phyloP scores from a whole-genome alignment of 495 filamentous ascomycete genomes.

The Darksidea phi region DNA sequence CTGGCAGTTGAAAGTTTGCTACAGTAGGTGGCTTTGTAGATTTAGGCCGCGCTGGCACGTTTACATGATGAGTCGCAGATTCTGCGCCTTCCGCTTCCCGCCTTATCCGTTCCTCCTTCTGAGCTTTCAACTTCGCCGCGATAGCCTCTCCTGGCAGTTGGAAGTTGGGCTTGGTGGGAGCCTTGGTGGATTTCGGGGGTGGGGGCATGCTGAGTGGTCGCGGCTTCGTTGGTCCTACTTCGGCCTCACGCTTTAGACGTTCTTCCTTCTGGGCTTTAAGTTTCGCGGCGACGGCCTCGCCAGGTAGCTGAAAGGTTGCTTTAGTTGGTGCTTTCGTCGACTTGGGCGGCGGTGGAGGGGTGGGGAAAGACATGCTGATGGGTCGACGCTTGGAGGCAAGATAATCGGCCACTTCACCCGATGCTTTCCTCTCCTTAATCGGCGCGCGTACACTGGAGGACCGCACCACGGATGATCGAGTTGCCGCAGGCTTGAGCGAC shows the following conservation, averaged over 20 bases:
- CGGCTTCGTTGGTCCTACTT: conserved; percentile 7
- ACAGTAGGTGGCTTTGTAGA: conserved; percentile 61
- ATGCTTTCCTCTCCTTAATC: conserved; percentile 16
- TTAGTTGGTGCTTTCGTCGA: conserved; percentile 61
- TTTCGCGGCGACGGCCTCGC: conserved; percentile 68
- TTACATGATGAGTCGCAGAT: not conserved
- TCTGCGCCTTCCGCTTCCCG: conserved; percentile 49
- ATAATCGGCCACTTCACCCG: conserved; percentile 30
- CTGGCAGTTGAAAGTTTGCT: conserved; percentile 66
- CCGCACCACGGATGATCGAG: conserved; percentile 17
- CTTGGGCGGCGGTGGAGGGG: conserved; percentile 49
- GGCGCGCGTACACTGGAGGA: conserved; percentile 26
- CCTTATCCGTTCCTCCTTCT: conserved; percentile 61
- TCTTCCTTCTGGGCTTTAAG: conserved; percentile 67
- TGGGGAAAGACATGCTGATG: conserved; percentile 46
- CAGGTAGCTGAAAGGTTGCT: conserved; percentile 67
- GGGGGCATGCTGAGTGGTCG: conserved; percentile 30
- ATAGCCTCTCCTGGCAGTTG: conserved; percentile 71
- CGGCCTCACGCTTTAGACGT: conserved; percentile 48
- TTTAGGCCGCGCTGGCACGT: conserved; percentile 46
- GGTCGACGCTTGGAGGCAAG: conserved; percentile 39
- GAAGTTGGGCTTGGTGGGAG: conserved; percentile 62
- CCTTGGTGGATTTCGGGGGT: conserved; percentile 57
- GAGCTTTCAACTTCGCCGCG: conserved; percentile 64
- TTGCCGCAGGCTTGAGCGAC: conserved; percentile 23